Evolutionary conservation across 2,329 filamentous ascomycete genomes (phyloP), one percentile per base, ranked within the genome.

Genomic region (Passalora sequoiae): DNA sequence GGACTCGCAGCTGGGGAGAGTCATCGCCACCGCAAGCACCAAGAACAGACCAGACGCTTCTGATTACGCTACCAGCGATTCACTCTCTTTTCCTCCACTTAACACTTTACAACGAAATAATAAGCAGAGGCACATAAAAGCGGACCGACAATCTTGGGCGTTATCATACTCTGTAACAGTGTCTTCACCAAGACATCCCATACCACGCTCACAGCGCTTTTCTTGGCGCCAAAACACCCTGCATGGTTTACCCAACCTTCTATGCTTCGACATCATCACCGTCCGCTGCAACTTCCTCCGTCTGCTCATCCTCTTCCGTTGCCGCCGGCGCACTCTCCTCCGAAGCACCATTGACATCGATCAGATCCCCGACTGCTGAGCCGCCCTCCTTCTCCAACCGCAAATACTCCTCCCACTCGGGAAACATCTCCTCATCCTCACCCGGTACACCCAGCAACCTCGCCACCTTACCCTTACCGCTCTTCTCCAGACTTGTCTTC

Each of bases 371-470:
- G n/a, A n/a, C n/a, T 50, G 53, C 66, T 45, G 53, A 64, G 3
- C 72, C 74, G 3, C 85, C 84, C 57, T 89, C 82, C 46, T 76
- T 78, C 71, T 97, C 92, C 50, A 95, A 64, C 60, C 77, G 76
- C 56, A 97, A 63, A 73, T 87, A 96, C 66, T 92, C 84, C 4
- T 95, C 86, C 92, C 92, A 98, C 60, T 96, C 88, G 0, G 91
- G 91, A 70, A 98, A 98, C 56, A 98, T 76, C 47, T 76, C 74
- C 47, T 89, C 86, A 56, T 64, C 61, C 15, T 57, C 54, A 0
- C 80, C 85, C 0, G 92, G 92, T 0, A 87, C 76, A 48, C 86
- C 91, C 41, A 98, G 77, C 38, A 89, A 74, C 69, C 91, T 84
- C 8, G 85, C 80, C 3, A 97, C 84, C 54, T 92, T 87, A 8